These are phyloP conservation scores for Baorangia bicolor DNA, from an alignment of 768 basidiomycete species.

Conservation along the genomic window DNA sequence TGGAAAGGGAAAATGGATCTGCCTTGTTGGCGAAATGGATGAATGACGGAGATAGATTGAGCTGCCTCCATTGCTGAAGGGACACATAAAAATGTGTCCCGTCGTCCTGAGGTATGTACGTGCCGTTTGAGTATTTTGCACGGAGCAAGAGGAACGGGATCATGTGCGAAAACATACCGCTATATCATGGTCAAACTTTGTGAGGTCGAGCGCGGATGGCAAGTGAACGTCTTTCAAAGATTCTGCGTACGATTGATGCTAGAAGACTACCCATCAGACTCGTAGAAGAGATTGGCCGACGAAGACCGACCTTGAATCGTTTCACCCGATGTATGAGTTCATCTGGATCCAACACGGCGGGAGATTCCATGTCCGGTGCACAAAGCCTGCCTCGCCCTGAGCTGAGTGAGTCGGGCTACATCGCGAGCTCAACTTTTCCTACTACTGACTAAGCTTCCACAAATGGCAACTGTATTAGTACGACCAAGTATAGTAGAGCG, in stretches of 20 bases:
- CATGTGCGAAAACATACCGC: constrained; percentile 34
- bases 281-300: background rate
- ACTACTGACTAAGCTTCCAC: constrained; percentile 11
- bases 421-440: background rate
- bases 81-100: constrained; percentile 77
- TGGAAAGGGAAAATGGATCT: constrained; percentile 62
- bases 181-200: constrained; percentile 60
- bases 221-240: constrained; percentile 69
- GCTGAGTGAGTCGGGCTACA: too few species aligned
- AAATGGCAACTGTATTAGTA: background rate
- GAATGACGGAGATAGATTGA: constrained; percentile 78
- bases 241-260: constrained; percentile 76
- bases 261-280: background rate
- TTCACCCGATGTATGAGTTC: constrained; percentile 40
- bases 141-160: too few species aligned
- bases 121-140: background rate
- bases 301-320: constrained; percentile 47
- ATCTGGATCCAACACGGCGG: constrained; percentile 8
- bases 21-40: constrained; percentile 64
- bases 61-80: constrained; percentile 72
- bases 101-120: constrained; percentile 52
- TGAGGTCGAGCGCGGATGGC: constrained; percentile 58
- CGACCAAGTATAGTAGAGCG: too few species aligned
- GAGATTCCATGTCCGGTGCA: constrained; percentile 9
- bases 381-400: background rate